A percentile compares a stretch with the other conserved stretches of the same genome.
Conservation (phyloP, 805 yeast genomes). For the Yarrowia phangngaensis region DNA sequence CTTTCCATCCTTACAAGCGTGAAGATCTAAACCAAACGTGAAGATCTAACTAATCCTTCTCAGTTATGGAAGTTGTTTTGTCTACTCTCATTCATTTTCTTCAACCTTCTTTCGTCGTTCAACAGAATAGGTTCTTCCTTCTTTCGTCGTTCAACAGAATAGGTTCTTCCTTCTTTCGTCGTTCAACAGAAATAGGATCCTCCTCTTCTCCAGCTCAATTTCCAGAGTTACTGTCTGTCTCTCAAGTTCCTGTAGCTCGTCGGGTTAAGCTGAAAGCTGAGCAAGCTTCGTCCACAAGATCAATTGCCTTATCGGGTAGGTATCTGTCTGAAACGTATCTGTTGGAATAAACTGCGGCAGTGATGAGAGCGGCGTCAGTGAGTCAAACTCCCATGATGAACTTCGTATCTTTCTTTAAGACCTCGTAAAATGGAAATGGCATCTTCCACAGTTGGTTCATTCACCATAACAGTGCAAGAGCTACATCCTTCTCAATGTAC, state of each 20-base stretch:
- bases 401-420: conserved; percentile 88
- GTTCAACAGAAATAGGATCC: conserved; percentile 74
- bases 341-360: conserved; percentile 86
- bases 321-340: conserved; percentile 88
- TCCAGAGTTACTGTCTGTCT: conserved; percentile 88
- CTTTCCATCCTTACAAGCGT: too few relatives aligned
- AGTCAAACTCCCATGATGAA: conserved; percentile 96
- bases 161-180: conserved; percentile 63
- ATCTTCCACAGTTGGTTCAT: conserved; percentile 87
- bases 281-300: conserved; percentile 94
- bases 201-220: conserved; percentile 93
- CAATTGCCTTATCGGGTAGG: conserved; percentile 95
- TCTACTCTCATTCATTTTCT: too few relatives aligned
- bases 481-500: conserved; percentile 94
- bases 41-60: too few relatives aligned
- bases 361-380: conserved; percentile 85
- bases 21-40: too few relatives aligned
- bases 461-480: conserved; percentile 75
- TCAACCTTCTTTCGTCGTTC: too few relatives aligned
- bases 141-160: too few relatives aligned
- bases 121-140: too few relatives aligned
- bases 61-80: too few relatives aligned
- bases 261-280: conserved; percentile 92
- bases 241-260: conserved; percentile 83
- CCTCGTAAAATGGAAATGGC: conserved; percentile 91